phyloP scores from a whole-genome alignment of 1,284 basidiomycete species.

The Apiotrichum mycotoxinovorans region DNA sequence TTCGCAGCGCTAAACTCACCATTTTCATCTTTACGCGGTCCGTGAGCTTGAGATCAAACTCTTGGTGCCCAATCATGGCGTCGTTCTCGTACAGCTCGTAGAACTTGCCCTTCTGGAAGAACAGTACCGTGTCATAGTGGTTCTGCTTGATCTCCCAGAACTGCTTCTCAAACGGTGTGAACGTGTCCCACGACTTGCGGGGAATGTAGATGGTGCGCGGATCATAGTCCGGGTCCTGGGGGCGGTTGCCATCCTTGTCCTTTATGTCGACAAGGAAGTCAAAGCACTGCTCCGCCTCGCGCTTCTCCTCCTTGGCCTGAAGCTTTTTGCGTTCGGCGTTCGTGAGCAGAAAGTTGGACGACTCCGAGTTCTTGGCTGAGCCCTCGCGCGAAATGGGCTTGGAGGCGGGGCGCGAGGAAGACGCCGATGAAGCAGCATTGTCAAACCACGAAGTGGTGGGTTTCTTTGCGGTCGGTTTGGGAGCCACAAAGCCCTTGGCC shows the following conservation, averaged over 20 bases:
- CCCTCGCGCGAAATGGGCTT: conserved; percentile 9
- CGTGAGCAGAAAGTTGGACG: conserved; percentile 63
- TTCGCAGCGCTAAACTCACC: conserved; percentile 36
- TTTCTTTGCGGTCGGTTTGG: conserved; percentile 25
- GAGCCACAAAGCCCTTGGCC: conserved; percentile 18
- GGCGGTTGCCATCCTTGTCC: conserved; percentile 77
- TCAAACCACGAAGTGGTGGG: conserved; percentile 15
- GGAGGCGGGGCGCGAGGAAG: conserved; percentile 1
- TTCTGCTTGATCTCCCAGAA: conserved; percentile 98
- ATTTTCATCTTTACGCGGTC: conserved; percentile 92
- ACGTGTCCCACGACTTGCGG: conserved; percentile 68
- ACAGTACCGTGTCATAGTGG: conserved; percentile 88
- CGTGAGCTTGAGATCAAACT: conserved; percentile 79
- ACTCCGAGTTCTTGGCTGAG: conserved; percentile 7
- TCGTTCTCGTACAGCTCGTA: conserved; percentile 89
- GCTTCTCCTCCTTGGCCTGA: conserved; percentile 76
- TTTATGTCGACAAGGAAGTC: conserved; percentile 61
- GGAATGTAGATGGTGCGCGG: conserved; percentile 85
- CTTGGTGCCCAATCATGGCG: conserved; percentile 78
- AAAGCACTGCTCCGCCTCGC: conserved; percentile 74
- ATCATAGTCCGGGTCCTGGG: conserved; percentile 82
- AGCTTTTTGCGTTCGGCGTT: conserved; percentile 76
- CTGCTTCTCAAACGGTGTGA: conserved; percentile 88
- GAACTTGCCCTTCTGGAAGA: conserved; percentile 76
- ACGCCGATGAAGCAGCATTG: conserved; percentile 1